Conservation (phyloP, 2,329 filamentous ascomycete genomes). For the Ophiosphaerella korrae region DNA sequence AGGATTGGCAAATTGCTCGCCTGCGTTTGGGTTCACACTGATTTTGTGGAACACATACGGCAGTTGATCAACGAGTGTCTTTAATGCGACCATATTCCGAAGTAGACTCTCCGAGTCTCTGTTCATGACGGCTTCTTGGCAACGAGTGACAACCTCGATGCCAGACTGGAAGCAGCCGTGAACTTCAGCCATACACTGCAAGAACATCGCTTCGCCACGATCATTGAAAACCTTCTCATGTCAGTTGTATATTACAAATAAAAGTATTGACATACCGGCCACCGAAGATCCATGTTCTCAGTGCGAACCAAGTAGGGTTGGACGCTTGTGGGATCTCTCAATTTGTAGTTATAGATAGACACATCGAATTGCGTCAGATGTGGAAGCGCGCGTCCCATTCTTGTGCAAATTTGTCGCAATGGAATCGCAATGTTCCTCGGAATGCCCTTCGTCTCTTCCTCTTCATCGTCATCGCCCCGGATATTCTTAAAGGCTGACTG, state of each 20-base stretch:
- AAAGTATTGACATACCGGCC: constrained; percentile 50
- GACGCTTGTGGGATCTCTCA: constrained; percentile 55
- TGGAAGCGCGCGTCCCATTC: constrained; percentile 60
- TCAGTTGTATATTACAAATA: constrained; percentile 1
- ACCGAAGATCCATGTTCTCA: constrained; percentile 60
- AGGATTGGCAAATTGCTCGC: constrained; percentile 34
- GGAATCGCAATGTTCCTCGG: constrained; percentile 57
- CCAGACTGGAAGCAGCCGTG: constrained; percentile 33
- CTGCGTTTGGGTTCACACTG: constrained; percentile 57
- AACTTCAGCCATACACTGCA: constrained; percentile 42
- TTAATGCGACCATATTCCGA: constrained; percentile 57
- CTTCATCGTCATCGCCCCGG: constrained; percentile 55
- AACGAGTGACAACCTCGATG: constrained; percentile 51
- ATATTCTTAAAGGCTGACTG: constrained; percentile 46
- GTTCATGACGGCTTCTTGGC: constrained; percentile 62
- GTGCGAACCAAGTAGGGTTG: constrained; percentile 58
- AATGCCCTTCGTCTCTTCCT: constrained; percentile 57
- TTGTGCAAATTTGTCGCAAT: constrained; percentile 57
- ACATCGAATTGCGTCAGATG: constrained; percentile 61
- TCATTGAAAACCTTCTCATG: constrained; percentile 51
- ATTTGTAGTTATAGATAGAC: constrained; percentile 58
- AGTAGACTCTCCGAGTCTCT: constrained; percentile 57
- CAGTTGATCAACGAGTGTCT: constrained; percentile 60
- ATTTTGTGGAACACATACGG: constrained; percentile 62
- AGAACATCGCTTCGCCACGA: constrained; percentile 57